Evolutionary conservation across 2,329 filamentous ascomycete genomes (phyloP), one percentile per base, ranked within the genome.

Genomic region (Colletotrichum eleusines): DNA sequence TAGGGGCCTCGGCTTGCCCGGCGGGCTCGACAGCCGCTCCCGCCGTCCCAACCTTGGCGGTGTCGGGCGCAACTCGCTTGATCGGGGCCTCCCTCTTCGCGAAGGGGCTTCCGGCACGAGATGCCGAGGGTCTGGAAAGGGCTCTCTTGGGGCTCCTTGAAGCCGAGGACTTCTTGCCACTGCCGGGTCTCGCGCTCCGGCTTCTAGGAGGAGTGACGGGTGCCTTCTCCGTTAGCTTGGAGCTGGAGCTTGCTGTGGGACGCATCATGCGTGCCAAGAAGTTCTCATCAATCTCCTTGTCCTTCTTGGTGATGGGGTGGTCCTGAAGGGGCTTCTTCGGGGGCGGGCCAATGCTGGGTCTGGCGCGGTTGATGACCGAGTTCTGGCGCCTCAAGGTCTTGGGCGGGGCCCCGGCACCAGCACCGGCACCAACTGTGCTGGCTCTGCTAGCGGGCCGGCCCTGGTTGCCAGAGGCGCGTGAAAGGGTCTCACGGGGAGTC

Each of bases 211-310:
- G 86, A 0, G 87, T 87, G 0, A 81, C 73, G 2, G 84, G 81
- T 1, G 78, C 78, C 81, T 92, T 94, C 6, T 93, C 91, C 3
- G 88, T 83, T 0, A 87, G 87, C 81, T 93, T 94, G 73, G 85
- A 90, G 11, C 90, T 86, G 6, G 90, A 93, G 55, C 88, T 84
- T 54, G 91, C 88, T 0, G 92, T 95, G 2, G 92, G 92, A 50
- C 92, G 85, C 89, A 91, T 94, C 92, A 95, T 94, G 63, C 92
- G 88, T n/a, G 91, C 92, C 33, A 95, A 82, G 80, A 95, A 95
- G 18, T 89, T 81, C 74, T 93, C 90, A 73, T 93, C 91, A 1
- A 92, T 84, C 23, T 87, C 86, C 57, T 84, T 84, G 33, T 87
- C 83, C 71, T 85, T 84, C 74, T 86, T 86, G 1, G 83, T 78